phyloP scores from a whole-genome alignment of 2,329 filamentous ascomycete species.

The Penicillium polonicum region DNA sequence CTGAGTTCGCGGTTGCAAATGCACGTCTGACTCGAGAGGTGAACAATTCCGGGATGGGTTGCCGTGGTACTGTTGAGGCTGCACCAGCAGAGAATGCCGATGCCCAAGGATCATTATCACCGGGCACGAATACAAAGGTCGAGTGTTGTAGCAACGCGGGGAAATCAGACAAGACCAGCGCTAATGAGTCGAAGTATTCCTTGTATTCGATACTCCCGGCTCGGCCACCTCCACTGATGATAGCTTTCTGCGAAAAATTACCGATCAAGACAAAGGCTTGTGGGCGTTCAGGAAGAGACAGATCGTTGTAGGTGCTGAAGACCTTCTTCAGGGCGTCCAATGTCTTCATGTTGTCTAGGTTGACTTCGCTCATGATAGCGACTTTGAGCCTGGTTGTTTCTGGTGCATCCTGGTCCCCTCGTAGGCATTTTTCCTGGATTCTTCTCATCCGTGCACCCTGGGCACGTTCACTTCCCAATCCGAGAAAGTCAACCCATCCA shows the following conservation, averaged over 20 bases:
- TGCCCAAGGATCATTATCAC: conserved; percentile 96
- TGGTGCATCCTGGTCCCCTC: conserved; percentile 22
- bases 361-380: conserved; percentile 80
- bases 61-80: conserved; percentile 48
- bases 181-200: conserved; percentile 88
- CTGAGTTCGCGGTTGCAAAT: conserved; percentile 75
- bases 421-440: conserved; percentile 69
- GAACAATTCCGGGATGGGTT: conserved; percentile 77
- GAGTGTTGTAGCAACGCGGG: conserved; percentile 73
- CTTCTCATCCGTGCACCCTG: conserved; percentile 78
- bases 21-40: conserved; percentile 80
- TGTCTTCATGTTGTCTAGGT: conserved; percentile 79
- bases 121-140: conserved; percentile 89
- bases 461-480: conserved; percentile 83
- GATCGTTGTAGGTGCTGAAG: conserved; percentile 68
- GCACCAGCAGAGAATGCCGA: conserved; percentile 66
- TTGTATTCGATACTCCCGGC: conserved; percentile 93
- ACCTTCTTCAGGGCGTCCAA: conserved; percentile 79
- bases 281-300: conserved; percentile 65
- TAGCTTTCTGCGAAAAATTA: conserved; percentile 68
- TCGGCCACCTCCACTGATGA: conserved; percentile 64
- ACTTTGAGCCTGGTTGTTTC: conserved; percentile 52
- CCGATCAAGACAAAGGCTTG: conserved; percentile 80
- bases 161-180: conserved; percentile 78
- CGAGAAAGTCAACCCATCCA: conserved; percentile 96